A percentile compares a stretch with the other conserved stretches of the same genome.
Conservation (phyloP, 208 protist genomes). For the Leishmania tarentolae region DNA sequence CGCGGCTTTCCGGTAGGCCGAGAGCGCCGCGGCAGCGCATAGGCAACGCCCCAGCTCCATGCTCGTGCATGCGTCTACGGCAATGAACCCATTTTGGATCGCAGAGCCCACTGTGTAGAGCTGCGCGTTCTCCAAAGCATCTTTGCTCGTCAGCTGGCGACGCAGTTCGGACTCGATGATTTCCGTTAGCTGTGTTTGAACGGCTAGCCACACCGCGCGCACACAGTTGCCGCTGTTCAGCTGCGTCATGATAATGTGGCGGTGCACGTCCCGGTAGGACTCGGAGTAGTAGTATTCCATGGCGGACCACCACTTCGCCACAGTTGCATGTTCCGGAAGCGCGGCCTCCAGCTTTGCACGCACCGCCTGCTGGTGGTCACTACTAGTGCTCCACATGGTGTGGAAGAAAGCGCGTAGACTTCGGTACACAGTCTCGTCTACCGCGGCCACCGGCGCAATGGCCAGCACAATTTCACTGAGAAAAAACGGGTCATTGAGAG, state of each 20-base stretch:
- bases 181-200: conserved; percentile 56
- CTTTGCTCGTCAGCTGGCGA: conserved; percentile 29
- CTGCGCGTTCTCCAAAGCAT: conserved; percentile 39
- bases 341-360: conserved; percentile 38
- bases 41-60: conserved; percentile 54
- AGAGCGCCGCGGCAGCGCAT: conserved; percentile 52
- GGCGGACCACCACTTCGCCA: conserved; percentile 57
- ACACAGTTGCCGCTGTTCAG: conserved; percentile 38
- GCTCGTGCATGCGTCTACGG: conserved; percentile 43
- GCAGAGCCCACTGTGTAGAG: conserved; percentile 66
- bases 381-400: conserved; percentile 45
- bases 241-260: conserved; percentile 44
- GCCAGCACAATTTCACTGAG: conserved; percentile 43
- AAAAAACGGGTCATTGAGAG: conserved; percentile 62
- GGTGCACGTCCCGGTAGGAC: conserved; percentile 45
- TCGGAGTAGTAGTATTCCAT: conserved; percentile 54
- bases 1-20: conserved; percentile 51
- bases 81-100: conserved; percentile 66
- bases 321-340: conserved; percentile 46
- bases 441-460: conserved; percentile 35
- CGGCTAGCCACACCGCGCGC: conserved; percentile 66
- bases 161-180: conserved; percentile 54
- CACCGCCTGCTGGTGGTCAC: conserved; percentile 48
- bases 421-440: conserved; percentile 40
- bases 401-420: conserved; percentile 54